Evolutionary conservation across 1,284 basidiomycete genomes (phyloP).

Genomic region (Puccinia horiana): DNA sequence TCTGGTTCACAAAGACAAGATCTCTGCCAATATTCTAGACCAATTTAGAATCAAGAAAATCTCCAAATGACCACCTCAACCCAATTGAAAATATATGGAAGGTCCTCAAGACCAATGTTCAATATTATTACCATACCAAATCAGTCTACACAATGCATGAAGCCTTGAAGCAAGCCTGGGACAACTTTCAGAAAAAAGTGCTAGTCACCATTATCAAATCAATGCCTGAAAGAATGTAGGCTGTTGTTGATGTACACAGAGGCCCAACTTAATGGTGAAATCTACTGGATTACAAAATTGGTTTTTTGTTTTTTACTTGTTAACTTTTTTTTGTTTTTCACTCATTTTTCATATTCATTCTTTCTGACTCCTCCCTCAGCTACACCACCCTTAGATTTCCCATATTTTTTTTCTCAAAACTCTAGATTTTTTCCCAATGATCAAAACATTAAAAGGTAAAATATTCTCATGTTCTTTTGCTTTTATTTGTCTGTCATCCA

Average conservation of each 20-base stretch:
- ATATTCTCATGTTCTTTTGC: too few species aligned
- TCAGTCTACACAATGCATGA: not conserved
- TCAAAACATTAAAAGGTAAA: too few species aligned
- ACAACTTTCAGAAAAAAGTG: not conserved
- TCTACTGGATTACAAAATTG: too few species aligned
- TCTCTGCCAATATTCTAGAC: not conserved
- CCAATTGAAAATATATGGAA: too few species aligned
- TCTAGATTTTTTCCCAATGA: too few species aligned
- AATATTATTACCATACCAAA: not conserved
- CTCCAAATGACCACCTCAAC: constrained; percentile 22
- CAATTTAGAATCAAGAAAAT: not conserved
- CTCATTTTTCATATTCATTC: too few species aligned
- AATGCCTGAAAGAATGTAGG: constrained; percentile 28
- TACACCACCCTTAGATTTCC: too few species aligned
- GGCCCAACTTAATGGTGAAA: not conserved
- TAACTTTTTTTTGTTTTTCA: too few species aligned
- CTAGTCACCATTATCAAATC: not conserved
- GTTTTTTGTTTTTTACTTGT: too few species aligned
- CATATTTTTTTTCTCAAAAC: too few species aligned
- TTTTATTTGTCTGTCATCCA: too few species aligned
- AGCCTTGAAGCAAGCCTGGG: constrained; percentile 21
- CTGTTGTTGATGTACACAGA: constrained; percentile 7
- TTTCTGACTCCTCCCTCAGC: too few species aligned
- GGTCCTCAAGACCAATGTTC: constrained; percentile 10
- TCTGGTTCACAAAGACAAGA: not conserved